Evolutionary conservation across 805 yeast genomes (phyloP), one percentile per base, ranked within the genome.

Genomic region (Cyberlindnera maclurae): DNA sequence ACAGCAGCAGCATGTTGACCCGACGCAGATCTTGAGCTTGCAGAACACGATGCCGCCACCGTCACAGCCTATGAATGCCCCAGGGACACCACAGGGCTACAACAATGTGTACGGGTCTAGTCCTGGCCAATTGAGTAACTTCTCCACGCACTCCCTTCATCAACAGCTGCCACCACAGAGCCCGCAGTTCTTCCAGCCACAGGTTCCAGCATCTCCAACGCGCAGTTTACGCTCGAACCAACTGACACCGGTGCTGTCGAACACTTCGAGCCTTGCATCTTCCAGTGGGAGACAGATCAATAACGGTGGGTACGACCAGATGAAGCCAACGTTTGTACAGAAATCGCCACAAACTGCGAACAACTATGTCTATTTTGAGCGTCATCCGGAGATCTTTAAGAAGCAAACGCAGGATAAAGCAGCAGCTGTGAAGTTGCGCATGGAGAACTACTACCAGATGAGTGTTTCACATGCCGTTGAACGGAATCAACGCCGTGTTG

Each of bases 381-480:
- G 59, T 44, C 47, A 55, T 40, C 59, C 58, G 0, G 59, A 55
- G 36, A 39, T 40, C n/a, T 55, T 52, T 39, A 55, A 55, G 41
- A 54, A 54, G 30, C 50, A 45, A 18, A 55, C 58, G 4, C 58
- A 55, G 39, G 59, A 55, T 34, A 55, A 54, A 31, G 58, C 58
- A 9, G 46, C 54, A 28, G 57, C 87, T 79, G 58, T 86, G 84
- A 4, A 83, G 79, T 31, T 54, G 52, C 71, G 98, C 46, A 64
- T 89, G 44, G 95, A 89, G 13, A 82, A 87, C 37, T 96, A 90
- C 27, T 84, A 95, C 34, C 96, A 90, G 60, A 75, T 88, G 75
- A 89, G 93, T 57, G 87, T 90, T 17, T 82, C 89, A 42, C 59
- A 88, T 58, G 97, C 98, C 0, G 88, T 93, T 44, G 98, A 93